phyloP scores from a whole-genome alignment of 345 rosid genomes.

The Syzygium aqueum region DNA sequence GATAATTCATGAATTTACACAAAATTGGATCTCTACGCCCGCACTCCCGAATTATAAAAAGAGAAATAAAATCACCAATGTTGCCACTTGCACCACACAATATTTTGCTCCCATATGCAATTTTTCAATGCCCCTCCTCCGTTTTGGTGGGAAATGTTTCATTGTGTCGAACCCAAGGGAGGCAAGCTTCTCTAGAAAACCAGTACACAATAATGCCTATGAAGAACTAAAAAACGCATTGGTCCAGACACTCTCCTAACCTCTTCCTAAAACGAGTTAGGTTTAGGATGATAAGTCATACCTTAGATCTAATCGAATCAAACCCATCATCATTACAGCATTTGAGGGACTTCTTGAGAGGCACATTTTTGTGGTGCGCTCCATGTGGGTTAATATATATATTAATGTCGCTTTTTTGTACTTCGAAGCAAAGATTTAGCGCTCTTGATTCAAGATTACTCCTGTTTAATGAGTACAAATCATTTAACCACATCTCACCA shows the following conservation, averaged over 20 bases:
- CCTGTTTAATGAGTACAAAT: not conserved
- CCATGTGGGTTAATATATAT: not conserved
- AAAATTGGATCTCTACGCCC: not conserved
- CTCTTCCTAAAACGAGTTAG: not conserved
- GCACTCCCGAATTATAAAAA: not conserved
- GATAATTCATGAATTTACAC: not conserved
- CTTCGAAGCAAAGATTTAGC: not conserved
- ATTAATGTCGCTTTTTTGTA: not conserved
- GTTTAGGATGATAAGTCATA: not conserved
- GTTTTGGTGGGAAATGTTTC: not conserved
- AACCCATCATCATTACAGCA: not conserved
- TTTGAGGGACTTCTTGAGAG: not conserved
- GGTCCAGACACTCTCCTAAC: not conserved
- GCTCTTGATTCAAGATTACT: not conserved
- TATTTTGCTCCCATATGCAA: not conserved
- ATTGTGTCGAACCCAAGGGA: not conserved
- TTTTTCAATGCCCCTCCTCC: not conserved
- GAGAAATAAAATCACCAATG: not conserved
- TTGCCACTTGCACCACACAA: not conserved
- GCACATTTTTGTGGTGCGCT: not conserved
- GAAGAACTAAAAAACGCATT: not conserved
- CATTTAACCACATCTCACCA: not conserved
- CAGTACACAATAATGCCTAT: not conserved
- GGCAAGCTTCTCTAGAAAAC: not conserved
- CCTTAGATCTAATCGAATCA: not conserved